phyloP scores from a whole-genome alignment of 2,329 filamentous ascomycete species.

The Geoglossum cookeanum region DNA sequence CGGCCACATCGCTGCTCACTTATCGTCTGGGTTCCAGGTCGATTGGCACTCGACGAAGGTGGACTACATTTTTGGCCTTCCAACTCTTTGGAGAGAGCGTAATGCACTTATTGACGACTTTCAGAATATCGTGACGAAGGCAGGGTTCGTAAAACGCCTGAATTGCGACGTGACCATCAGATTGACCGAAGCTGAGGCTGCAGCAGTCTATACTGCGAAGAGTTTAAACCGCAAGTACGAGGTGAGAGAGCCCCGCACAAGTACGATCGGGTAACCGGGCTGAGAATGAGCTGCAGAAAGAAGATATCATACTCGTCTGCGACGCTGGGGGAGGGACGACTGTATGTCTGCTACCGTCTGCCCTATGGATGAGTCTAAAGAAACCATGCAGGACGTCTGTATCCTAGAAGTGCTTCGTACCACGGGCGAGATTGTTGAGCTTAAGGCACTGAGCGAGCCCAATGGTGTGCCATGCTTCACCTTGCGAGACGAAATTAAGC shows the following conservation, averaged over 20 bases:
- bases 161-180: neutral
- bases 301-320: neutral
- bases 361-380: too few relatives aligned
- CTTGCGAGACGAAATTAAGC: too few relatives aligned
- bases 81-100: neutral
- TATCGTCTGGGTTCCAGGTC: neutral
- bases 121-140: neutral
- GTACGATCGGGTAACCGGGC: neutral
- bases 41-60: neutral
- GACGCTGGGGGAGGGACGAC: neutral
- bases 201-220: neutral
- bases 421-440: too few relatives aligned
- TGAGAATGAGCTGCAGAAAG: neutral
- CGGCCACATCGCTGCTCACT: neutral
- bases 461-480: too few relatives aligned
- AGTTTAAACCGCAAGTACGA: neutral
- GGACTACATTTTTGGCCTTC: neutral
- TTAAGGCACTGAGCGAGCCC: too few relatives aligned
- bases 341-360: neutral
- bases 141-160: neutral
- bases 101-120: neutral
- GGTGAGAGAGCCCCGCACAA: neutral
- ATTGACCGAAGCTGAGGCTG: neutral
- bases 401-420: too few relatives aligned
- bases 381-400: too few relatives aligned